Conservation (phyloP, 106 monocot genomes). For the Dendrobium chrysotoxum region DNA sequence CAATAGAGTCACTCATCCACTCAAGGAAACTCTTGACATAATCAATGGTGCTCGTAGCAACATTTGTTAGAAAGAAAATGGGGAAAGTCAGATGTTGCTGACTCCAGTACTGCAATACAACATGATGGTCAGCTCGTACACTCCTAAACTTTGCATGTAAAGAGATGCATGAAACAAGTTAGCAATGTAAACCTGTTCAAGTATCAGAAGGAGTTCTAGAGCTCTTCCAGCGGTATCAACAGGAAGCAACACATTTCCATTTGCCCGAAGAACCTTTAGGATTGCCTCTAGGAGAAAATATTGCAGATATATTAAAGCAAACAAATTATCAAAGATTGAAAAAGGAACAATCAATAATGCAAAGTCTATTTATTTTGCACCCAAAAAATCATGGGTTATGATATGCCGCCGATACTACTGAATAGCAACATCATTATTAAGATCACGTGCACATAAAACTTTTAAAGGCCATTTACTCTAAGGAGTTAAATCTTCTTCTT, state of each 20-base stretch:
- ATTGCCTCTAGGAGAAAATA: conserved; percentile 54
- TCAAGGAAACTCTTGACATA: conserved; percentile 98
- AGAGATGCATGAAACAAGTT: not conserved
- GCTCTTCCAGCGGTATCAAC: conserved; percentile 92
- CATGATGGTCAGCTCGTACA: not conserved
- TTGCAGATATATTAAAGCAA: not conserved
- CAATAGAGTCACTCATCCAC: conserved; percentile 96
- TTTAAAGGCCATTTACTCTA: not conserved
- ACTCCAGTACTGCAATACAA: conserved; percentile 63
- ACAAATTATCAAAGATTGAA: not conserved
- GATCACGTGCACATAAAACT: not conserved
- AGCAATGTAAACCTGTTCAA: conserved; percentile 60
- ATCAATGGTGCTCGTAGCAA: conserved; percentile 84
- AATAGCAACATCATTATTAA: not conserved
- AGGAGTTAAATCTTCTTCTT: not conserved
- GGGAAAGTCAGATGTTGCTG: conserved; percentile 80
- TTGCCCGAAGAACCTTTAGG: conserved; percentile 50
- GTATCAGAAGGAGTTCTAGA: conserved; percentile 80
- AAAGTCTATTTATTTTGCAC: not conserved
- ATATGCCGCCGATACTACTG: not conserved
- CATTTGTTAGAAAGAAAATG: conserved; percentile 92
- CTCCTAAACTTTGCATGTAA: not conserved
- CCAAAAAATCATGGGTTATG: not conserved
- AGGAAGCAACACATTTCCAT: conserved; percentile 89
- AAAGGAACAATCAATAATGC: not conserved